Evolutionary conservation across 768 basidiomycete species (phyloP).

Genomic region (Hypholoma sublateritium): DNA sequence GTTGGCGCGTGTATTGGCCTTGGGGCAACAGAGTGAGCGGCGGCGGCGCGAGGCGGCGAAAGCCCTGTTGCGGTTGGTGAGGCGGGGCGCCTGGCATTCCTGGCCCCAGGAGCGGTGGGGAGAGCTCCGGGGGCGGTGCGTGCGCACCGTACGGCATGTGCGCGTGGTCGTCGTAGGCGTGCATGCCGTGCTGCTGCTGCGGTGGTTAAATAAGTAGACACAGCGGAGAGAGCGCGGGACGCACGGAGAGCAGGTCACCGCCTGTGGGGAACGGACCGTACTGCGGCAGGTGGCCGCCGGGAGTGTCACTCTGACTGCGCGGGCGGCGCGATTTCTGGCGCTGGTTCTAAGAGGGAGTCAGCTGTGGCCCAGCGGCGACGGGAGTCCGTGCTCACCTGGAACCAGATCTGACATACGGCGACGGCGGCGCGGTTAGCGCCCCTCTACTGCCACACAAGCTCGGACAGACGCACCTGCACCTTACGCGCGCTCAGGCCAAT

Average conservation of each 20-base stretch:
- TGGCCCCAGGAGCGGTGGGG: constrained; percentile 20
- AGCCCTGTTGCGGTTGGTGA: background rate
- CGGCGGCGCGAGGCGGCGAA: background rate
- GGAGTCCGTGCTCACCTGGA: constrained; percentile 57
- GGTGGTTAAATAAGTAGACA: constrained; percentile 11
- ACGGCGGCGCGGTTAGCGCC: no score
- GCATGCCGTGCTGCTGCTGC: constrained; percentile 4
- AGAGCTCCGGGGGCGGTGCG: constrained; percentile 8
- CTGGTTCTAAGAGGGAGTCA: constrained; percentile 61
- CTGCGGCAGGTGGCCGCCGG: constrained; percentile 55
- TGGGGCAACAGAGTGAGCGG: background rate
- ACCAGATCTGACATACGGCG: constrained; percentile 67
- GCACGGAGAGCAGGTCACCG: constrained; percentile 30
- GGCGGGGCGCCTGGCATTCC: constrained; percentile 44
- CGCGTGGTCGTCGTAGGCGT: constrained; percentile 19
- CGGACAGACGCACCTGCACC: constrained; percentile 67
- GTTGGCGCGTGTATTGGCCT: constrained; percentile 1
- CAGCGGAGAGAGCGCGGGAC: constrained; percentile 7
- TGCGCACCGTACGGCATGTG: constrained; percentile 8
- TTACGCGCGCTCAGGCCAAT: constrained; percentile 90
- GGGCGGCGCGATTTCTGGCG: constrained; percentile 85
- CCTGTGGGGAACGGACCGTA: constrained; percentile 60
- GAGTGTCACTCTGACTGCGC: constrained; percentile 55
- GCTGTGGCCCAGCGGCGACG: background rate
- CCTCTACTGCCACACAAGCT: no score